Evolutionary conservation across 179 eudicot species (phyloP), one percentile per base, ranked within the genome.

Genomic region (Dionaea muscipula): DNA sequence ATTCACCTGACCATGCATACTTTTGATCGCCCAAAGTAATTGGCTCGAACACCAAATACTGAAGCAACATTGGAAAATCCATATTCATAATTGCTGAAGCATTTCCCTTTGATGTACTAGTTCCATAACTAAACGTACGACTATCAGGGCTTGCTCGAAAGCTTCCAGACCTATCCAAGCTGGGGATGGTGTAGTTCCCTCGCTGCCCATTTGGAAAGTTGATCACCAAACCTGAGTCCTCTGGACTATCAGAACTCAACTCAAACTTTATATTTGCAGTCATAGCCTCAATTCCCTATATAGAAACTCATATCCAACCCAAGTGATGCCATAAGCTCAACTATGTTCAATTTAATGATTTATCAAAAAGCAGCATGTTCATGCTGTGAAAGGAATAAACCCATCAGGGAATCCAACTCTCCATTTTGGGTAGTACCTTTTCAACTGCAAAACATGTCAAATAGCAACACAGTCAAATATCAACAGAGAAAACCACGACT

Each of bases 151-250:
- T 78, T 66, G 83, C 95, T 25, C 95, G 78, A 38, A 81, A 83
- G 78, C 86, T 90, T 53, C 87, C 83, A 23, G 86, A 67, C 74
- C 94, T 81, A 67, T 78, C 94, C 72, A 83, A 60, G 73, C 47
- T 73, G 47, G 77, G 70, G 55, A 74, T 78, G 36, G 78, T 28
- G 60, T 76, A 68, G 56, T 52, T 69, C 56, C 83, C 84, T 61
- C 81, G 74, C 62, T 75, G 81, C 58, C 85, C 84, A 70, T 61
- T 79, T 27, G 78, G 57, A 60, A 70, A 78, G 68, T 59, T 80
- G 41, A 81, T 83, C 2, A 68, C 61, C 56, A 74, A 78, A 35
- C 81, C 72, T 2, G 78, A 51, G 22, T 68, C 77, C 51, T 86
- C 90, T 12, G 86, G 82, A 69, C 95, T 83, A 31, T 78, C 78